These are phyloP conservation scores for Camellia lanceoleosa DNA, from an alignment of 148 eudicot species.

Conservation along the genomic window DNA sequence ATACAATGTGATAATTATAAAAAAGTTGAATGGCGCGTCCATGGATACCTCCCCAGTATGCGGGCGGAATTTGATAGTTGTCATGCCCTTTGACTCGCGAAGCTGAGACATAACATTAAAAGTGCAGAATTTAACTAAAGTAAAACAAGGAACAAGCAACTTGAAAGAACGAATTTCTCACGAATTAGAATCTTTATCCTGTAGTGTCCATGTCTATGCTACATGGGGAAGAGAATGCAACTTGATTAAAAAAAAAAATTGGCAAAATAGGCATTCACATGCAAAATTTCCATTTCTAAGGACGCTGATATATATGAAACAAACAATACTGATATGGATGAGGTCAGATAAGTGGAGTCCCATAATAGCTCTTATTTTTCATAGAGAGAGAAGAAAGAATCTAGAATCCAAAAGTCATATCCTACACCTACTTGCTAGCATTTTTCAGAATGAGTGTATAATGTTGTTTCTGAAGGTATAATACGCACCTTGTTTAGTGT, in stretches of 20 bases:
- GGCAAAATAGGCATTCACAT: not conserved
- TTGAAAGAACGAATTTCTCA: not conserved
- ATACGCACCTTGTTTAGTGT: constrained; percentile 80
- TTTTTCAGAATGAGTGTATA: not conserved
- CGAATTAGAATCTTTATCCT: too few relatives aligned
- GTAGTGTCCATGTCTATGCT: too few relatives aligned
- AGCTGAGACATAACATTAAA: constrained; percentile 56
- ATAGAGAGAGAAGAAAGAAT: not conserved
- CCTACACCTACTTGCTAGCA: not conserved
- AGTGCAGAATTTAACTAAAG: constrained; percentile 9
- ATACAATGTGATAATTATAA: not conserved
- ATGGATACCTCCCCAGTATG: constrained; percentile 90
- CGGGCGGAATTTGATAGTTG: constrained; percentile 90
- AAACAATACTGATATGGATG: not conserved
- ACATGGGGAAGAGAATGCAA: not conserved
- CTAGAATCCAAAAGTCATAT: not conserved
- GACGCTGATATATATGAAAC: not conserved
- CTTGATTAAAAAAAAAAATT: not conserved
- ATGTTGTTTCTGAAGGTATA: not conserved
- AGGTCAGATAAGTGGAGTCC: not conserved
- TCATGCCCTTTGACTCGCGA: constrained; percentile 98
- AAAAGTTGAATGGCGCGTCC: constrained; percentile 4
- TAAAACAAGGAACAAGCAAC: not conserved
- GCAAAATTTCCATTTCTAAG: not conserved
- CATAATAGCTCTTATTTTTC: too few relatives aligned